Base-by-base conservation (phyloP, 192 early-diverging fungal genomes). In the Umbelopsis sp. region DNA sequence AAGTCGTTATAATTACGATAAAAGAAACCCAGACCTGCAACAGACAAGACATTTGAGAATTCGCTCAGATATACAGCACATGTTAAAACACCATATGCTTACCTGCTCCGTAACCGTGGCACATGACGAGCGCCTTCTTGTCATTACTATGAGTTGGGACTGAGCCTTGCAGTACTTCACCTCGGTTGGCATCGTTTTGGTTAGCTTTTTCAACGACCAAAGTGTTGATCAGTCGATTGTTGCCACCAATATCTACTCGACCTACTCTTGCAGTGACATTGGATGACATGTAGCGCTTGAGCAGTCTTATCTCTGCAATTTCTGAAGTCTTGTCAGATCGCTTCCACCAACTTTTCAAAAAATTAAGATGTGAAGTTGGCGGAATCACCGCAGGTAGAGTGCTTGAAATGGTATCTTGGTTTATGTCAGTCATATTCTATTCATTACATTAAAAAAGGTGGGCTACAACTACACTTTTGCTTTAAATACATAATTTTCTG, bases 91-190 rank as follows among this genome's bases (percentile, higher is more conserved):
- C 27, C 66, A 37, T 49, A 23, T 21, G 20, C 22, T 33, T 65
- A 75, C 91, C 93, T 33, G 89, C 89, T 20, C 93, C 93, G 71
- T 89, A 95, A 6, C 93, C 93, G 76, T 95, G 93, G 52, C 84
- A 85, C 55, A 95, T 82, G 0, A 93, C 91, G 33, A 93, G 74
- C 23, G 55, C 55, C 74, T 79, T 52, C 85, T 81, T 33, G 79
- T 46, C n/a, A 78, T 74, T 44, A 67, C 37, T 11, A 64, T 48
- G 2, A 67, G 27, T 37, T 46, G 64, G 25, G 75, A 50, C 58
- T 15, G 23, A 25, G 46, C 25, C 33, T 22, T 37, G 27, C 65
- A 71, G 3, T 18, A 69, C 5, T 41, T 69, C 69, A 25, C 66
- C 53, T 16, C 25, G 9, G 44, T 77, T 68, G 33, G 76, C 69